Evolutionary conservation across 1,139 yeast species (phyloP).

Genomic region (Debaryomyces psychrophilus): DNA sequence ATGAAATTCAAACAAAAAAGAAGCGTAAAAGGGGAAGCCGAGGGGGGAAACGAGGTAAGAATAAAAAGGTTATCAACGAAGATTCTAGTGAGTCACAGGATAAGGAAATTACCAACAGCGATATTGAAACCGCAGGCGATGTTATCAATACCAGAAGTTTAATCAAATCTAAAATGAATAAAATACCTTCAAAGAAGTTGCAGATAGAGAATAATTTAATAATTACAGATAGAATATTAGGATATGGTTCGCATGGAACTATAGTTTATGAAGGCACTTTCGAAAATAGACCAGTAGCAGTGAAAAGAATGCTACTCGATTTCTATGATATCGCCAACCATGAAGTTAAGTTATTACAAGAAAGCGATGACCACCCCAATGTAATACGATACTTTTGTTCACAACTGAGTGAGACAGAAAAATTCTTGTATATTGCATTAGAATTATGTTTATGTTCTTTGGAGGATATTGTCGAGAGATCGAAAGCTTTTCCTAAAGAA

Average conservation of each 20-base stretch:
- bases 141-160: constrained; percentile 34
- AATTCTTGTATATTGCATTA: constrained; percentile 87
- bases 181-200: constrained; percentile 33
- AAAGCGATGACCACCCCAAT: constrained; percentile 95
- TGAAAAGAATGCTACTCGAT: constrained; percentile 88
- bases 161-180: constrained; percentile 23
- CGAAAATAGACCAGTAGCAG: constrained; percentile 93
- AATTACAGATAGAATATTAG: constrained; percentile 74
- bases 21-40: constrained; percentile 84
- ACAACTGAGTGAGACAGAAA: constrained; percentile 70
- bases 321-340: constrained; percentile 96
- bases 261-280: constrained; percentile 89
- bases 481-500: constrained; percentile 36
- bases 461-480: constrained; percentile 76
- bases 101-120: constrained; percentile 16
- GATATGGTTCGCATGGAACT: constrained; percentile 97
- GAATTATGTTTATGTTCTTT: constrained; percentile 89
- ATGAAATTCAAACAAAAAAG: constrained; percentile 24
- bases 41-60: constrained; percentile 67
- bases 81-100: constrained; percentile 18
- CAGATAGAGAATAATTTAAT: constrained; percentile 57
- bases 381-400: constrained; percentile 92
- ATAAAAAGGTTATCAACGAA: constrained; percentile 31
- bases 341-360: constrained; percentile 84
- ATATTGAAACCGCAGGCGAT: constrained; percentile 16